Conservation (phyloP, 1,139 yeast species). For the Geotrichum histeridarum region DNA sequence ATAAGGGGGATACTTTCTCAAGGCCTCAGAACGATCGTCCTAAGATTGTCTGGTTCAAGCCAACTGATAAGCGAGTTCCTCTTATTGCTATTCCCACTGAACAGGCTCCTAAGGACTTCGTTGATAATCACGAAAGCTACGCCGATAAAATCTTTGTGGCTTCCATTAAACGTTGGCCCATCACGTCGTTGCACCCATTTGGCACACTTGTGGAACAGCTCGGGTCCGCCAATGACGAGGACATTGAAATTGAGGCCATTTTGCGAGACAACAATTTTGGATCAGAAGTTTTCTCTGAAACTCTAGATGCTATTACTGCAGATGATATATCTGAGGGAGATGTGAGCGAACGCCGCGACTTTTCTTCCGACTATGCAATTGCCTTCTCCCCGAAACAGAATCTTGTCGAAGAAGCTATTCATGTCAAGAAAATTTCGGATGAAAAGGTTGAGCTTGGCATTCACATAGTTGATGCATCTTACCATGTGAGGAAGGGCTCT, state of each 20-base stretch:
- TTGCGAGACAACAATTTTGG: constrained; percentile 88
- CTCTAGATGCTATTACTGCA: constrained; percentile 32
- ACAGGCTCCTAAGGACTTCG: constrained; percentile 93
- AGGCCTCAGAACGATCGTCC: constrained; percentile 51
- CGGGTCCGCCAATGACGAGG: constrained; percentile 72
- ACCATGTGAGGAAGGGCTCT: constrained; percentile 65
- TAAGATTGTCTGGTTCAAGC: constrained; percentile 97
- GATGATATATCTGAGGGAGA: constrained; percentile 36
- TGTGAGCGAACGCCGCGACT: constrained; percentile 48
- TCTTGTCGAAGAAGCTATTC: constrained; percentile 75
- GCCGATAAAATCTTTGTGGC: constrained; percentile 84
- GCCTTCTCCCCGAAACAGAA: constrained; percentile 59
- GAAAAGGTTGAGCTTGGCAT: constrained; percentile 67
- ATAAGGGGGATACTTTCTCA: constrained; percentile 40
- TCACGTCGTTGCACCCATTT: constrained; percentile 94
- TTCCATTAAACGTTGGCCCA: constrained; percentile 97
- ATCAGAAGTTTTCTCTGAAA: constrained; percentile 68
- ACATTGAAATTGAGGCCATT: constrained; percentile 82
- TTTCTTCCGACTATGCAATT: constrained; percentile 57
- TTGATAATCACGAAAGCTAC: constrained; percentile 82
- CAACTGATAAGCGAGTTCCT: constrained; percentile 96
- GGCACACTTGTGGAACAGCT: constrained; percentile 87
- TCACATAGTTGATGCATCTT: constrained; percentile 76
- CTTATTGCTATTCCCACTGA: constrained; percentile 97
- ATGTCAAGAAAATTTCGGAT: constrained; percentile 56